phyloP scores from a whole-genome alignment of 1,284 basidiomycete species.

The Papiliotrema laurentii region DNA sequence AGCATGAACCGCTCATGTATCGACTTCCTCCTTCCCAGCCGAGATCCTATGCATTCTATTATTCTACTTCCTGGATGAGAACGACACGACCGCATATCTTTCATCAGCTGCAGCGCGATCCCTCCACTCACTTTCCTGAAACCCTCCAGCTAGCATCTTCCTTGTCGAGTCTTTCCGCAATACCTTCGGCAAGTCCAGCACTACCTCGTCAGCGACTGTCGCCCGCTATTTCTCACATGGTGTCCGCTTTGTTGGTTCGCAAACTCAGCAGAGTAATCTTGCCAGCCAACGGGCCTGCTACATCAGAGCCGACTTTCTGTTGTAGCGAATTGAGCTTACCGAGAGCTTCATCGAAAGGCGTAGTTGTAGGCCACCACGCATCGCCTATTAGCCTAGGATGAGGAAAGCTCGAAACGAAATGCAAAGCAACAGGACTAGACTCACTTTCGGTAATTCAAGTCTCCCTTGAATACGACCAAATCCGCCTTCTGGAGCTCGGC shows the following conservation, averaged over 20 bases:
- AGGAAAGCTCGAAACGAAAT: too few relatives aligned
- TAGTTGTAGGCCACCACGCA: slow-evolving; percentile 78
- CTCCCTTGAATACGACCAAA: slow-evolving; percentile 93
- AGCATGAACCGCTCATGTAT: too few relatives aligned
- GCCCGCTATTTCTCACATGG: slow-evolving; percentile 60
- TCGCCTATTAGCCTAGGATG: slow-evolving; percentile 75
- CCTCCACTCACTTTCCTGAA: slow-evolving; percentile 41
- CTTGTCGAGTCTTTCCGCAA: slow-evolving; percentile 33
- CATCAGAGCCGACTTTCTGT: slow-evolving; percentile 7
- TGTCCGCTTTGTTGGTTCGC: slow-evolving; percentile 94
- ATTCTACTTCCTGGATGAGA: slow-evolving; percentile 9
- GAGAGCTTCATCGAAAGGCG: slow-evolving; percentile 70
- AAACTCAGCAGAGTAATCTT: slow-evolving; percentile 76
- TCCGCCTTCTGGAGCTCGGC: slow-evolving; percentile 60
- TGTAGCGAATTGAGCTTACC: slow-evolving; percentile 52
- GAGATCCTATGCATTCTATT: too few relatives aligned
- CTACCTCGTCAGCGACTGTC: slow-evolving; percentile 17
- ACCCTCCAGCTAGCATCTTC: slow-evolving; percentile 41
- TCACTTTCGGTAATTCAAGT: slow-evolving; percentile 85
- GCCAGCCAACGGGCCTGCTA: slow-evolving; percentile 69
- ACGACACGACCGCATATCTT: slow-evolving; percentile 42
- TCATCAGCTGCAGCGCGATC: background rate
- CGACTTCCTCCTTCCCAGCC: too few relatives aligned
- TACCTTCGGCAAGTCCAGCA: slow-evolving; percentile 38
- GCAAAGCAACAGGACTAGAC: too few relatives aligned